Base-by-base conservation (phyloP, 805 yeast species). In the Saccharomyces jurei region DNA sequence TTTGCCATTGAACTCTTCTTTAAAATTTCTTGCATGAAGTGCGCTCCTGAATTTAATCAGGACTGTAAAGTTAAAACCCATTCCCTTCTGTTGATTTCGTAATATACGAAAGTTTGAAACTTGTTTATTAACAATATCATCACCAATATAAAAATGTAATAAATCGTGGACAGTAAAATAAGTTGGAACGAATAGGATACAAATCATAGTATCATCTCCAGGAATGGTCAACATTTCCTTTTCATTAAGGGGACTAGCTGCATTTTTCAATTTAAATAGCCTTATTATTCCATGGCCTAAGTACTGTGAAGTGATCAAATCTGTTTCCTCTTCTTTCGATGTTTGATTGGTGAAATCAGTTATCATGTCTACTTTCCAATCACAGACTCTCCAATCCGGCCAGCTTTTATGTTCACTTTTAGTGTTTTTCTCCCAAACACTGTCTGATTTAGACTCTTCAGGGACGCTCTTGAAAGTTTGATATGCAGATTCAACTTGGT, bases 111-210 rank as follows among this genome's bases (percentile, higher is more conserved):
- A 78, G 71, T 89, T 94, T 0, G 90, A 77, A 1, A 88, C 79
- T 27, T 73, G 68, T 10, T 76, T 75, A 58, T 80, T 70, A 29
- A 79, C 76, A 1, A 75, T 71, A 49, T 84, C 84, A 26, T 95
- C 95, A 10, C 91, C 79, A 65, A 69, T 64, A 52, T 67, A 69
- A 44, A 85, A 90, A 4, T 92, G 95, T 3, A 90, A 68, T 26
- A 91, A 66, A 62, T 90, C 97, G 26, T 89, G 85, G 0, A 92
- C 87, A 0, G 96, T 84, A 68, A 90, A 85, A 66, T 90, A 91
- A 10, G 87, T 82, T 0, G 97, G 97, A 0, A 90, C 84, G 0
- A 95, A 90, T n/a, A 89, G 69, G 21, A 89, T 86, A 0, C 92
- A 83, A 3, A 88, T 81, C 71, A 86, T 85, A 1, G 89, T 80